Conservation (phyloP, 257 asterid genomes). For the Fraxinus anomala region DNA sequence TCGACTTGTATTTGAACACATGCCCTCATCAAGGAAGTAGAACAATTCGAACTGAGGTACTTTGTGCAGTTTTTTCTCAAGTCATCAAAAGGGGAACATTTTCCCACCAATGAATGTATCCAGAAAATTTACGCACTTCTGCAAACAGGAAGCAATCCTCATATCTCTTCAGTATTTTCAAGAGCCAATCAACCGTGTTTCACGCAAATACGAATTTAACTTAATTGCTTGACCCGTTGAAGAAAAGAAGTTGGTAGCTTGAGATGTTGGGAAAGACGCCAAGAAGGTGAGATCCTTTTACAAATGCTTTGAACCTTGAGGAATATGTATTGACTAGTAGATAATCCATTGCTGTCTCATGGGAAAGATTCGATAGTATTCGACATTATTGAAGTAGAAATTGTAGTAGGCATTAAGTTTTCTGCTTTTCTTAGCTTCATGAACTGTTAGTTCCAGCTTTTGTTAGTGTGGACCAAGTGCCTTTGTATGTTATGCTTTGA, state of each 20-base stretch:
- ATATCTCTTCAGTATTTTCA: slow-evolving; percentile 82
- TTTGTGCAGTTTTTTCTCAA: not conserved
- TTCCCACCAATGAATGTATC: not conserved
- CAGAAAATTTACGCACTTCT: not conserved
- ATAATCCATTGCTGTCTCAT: not conserved
- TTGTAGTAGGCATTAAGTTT: too few species aligned
- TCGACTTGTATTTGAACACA: slow-evolving; percentile 71
- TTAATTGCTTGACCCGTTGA: not conserved
- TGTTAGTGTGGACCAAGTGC: too few species aligned
- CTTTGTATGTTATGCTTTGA: too few species aligned
- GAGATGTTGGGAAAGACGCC: not conserved
- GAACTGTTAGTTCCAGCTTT: too few species aligned
- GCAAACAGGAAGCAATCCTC: slow-evolving; percentile 77
- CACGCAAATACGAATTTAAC: slow-evolving; percentile 22
- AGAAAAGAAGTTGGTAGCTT: not conserved
- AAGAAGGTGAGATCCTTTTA: not conserved
- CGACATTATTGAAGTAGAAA: not conserved
- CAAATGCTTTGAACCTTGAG: not conserved
- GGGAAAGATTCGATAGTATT: too few species aligned
- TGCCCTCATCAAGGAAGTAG: slow-evolving; percentile 98
- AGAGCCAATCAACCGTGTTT: slow-evolving; percentile 65
- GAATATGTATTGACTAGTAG: too few species aligned
- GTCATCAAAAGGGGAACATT: not conserved
- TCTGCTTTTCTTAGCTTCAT: too few species aligned
- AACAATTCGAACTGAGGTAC: slow-evolving; percentile 89